Evolutionary conservation across 1,284 basidiomycete genomes (phyloP).

Genomic region (Leccinum subrobustum): DNA sequence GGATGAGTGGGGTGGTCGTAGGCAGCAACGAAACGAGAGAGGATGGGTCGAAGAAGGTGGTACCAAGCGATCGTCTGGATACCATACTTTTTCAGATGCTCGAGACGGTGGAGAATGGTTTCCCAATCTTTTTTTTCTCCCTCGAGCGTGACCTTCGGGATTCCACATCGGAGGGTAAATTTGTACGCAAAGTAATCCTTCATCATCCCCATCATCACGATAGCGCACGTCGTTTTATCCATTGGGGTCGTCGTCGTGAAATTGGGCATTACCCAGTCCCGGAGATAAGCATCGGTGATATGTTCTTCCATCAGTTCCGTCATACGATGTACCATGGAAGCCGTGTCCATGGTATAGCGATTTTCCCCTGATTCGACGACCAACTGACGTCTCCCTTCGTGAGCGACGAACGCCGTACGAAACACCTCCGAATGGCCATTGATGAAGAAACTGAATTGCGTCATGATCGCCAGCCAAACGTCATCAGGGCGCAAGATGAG

Average conservation of each 20-base stretch:
- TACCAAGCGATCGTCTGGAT: constrained; percentile 38
- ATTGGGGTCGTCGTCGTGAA: constrained; percentile 47
- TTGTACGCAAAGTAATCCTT: constrained; percentile 40
- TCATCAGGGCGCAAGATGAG: constrained; percentile 43
- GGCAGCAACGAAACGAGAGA: constrained; percentile 37
- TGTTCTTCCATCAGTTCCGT: constrained; percentile 35
- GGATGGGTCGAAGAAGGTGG: constrained; percentile 39
- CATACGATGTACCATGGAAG: constrained; percentile 33
- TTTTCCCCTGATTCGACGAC: constrained; percentile 26
- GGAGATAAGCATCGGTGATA: constrained; percentile 37
- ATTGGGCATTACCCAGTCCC: constrained; percentile 44
- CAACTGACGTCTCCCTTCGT: constrained; percentile 38
- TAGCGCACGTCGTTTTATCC: constrained; percentile 40
- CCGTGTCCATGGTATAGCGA: constrained; percentile 32
- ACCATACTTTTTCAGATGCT: constrained; percentile 38
- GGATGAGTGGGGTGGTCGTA: constrained; percentile 34
- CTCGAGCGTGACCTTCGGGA: constrained; percentile 47
- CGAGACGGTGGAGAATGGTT: constrained; percentile 35
- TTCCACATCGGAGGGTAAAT: constrained; percentile 39
- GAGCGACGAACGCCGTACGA: constrained; percentile 40
- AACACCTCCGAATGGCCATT: constrained; percentile 42
- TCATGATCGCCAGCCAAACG: constrained; percentile 45
- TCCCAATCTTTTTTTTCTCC: constrained; percentile 39
- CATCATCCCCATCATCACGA: constrained; percentile 47
- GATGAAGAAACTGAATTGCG: constrained; percentile 44